Percentiles rank a stretch among this genome's conserved stretches.
Conservation (phyloP, 31 red algal genomes). For the Odonthalia washingtoniensis region DNA sequence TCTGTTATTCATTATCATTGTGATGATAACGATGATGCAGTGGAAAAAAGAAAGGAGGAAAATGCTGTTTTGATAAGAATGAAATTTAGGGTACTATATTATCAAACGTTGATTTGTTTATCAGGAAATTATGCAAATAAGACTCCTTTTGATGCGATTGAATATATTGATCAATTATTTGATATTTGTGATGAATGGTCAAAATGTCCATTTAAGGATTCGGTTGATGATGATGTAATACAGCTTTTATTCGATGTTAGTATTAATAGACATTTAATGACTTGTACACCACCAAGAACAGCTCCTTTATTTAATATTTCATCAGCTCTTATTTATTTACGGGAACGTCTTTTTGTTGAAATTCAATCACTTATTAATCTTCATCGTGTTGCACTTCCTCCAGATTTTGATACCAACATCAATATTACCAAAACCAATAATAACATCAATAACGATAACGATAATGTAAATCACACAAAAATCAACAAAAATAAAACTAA, state of each 20-base stretch:
- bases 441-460: background rate
- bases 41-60: background rate
- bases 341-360: slow-evolving; percentile 45
- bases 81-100: slow-evolving; percentile 52
- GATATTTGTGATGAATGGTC: slow-evolving; percentile 48
- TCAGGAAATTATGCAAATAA: background rate
- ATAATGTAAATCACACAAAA: too few species aligned
- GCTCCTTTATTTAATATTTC: slow-evolving; percentile 52
- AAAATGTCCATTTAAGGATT: slow-evolving; percentile 7
- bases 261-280: slow-evolving; percentile 72
- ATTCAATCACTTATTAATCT: slow-evolving; percentile 33
- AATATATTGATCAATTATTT: slow-evolving; percentile 27
- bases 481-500: background rate
- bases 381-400: slow-evolving; percentile 29
- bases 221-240: slow-evolving; percentile 47
- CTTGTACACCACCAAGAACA: slow-evolving; percentile 61
- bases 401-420: background rate
- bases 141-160: slow-evolving; percentile 1
- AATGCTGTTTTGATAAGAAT: slow-evolving; percentile 49
- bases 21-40: background rate
- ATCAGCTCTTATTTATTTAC: slow-evolving; percentile 42
- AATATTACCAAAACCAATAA: background rate
- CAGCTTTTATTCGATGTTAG: slow-evolving; percentile 56
- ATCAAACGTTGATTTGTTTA: slow-evolving; percentile 47
- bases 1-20: background rate